phyloP scores from a whole-genome alignment of 1,284 basidiomycete species.

The Trametes sp. region DNA sequence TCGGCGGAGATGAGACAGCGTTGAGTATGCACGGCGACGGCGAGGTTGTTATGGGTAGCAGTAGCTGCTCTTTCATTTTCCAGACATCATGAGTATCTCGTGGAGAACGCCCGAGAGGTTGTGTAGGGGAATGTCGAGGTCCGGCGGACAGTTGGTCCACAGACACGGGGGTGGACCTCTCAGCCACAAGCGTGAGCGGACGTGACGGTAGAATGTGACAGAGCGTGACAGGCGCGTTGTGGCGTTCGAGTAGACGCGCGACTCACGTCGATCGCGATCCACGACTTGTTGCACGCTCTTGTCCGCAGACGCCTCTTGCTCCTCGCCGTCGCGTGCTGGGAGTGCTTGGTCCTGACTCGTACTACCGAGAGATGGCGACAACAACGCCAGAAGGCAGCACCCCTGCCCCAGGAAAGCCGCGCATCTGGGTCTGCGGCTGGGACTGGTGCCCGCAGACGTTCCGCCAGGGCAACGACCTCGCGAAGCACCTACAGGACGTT shows the following conservation, averaged over 20 bases:
- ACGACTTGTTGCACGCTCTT: no score
- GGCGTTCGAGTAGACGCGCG: neutral
- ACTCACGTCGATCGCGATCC: neutral
- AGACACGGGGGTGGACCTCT: neutral
- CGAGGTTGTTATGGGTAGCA: neutral
- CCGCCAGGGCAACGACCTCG: conserved; percentile 17
- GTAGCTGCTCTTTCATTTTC: neutral
- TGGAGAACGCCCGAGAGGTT: neutral
- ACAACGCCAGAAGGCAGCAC: neutral
- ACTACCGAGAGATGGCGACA: neutral
- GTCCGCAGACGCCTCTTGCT: no score
- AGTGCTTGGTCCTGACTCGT: no score
- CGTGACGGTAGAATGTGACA: neutral
- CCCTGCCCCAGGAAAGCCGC: neutral
- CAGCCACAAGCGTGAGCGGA: no score
- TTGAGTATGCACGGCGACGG: neutral
- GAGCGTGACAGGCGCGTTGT: conserved; percentile 5
- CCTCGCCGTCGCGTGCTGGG: no score
- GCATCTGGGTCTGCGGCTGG: conserved; percentile 30
- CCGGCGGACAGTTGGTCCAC: neutral
- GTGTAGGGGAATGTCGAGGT: neutral
- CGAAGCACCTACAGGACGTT: conserved; percentile 20
- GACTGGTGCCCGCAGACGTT: conserved; percentile 31
- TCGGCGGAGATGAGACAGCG: neutral
- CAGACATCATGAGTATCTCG: neutral